These are phyloP conservation scores for Boletus tylopilopsis DNA, from an alignment of 768 basidiomycete genomes.

Conservation along the genomic window DNA sequence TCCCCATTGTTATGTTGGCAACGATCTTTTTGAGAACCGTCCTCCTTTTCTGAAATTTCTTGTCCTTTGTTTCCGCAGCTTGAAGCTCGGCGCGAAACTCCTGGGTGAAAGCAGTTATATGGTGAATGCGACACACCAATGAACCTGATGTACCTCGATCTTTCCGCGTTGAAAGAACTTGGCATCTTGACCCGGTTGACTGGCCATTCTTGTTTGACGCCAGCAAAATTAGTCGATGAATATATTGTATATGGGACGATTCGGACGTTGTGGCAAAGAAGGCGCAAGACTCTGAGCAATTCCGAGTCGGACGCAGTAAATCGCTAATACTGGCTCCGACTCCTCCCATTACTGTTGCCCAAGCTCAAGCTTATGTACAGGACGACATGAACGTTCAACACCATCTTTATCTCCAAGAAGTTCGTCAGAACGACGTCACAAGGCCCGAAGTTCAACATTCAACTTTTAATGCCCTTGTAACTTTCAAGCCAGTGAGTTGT, in stretches of 20 bases:
- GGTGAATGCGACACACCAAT: slow-evolving; percentile 5
- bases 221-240: neutral
- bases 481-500: no score
- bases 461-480: no score
- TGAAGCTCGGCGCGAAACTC: slow-evolving; percentile 91
- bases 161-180: slow-evolving; percentile 92
- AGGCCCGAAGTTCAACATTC: no score
- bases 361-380: no score
- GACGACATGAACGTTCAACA: no score
- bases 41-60: slow-evolving; percentile 92
- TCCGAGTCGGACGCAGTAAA: no score
- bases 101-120: slow-evolving; percentile 35
- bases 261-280: neutral
- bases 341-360: no score
- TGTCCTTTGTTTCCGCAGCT: slow-evolving; percentile 92
- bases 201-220: slow-evolving; percentile 32
- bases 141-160: slow-evolving; percentile 60
- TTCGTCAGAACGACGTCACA: no score
- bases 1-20: slow-evolving; percentile 99
- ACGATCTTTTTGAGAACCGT: slow-evolving; percentile 95
- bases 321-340: no score
- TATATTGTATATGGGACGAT: neutral
- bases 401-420: no score
- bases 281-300: no score
- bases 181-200: slow-evolving; percentile 76